A percentile compares a stretch with the other conserved stretches of the same genome.
Conservation (phyloP, 2,329 filamentous ascomycete genomes). For the Knufia fluminis region DNA sequence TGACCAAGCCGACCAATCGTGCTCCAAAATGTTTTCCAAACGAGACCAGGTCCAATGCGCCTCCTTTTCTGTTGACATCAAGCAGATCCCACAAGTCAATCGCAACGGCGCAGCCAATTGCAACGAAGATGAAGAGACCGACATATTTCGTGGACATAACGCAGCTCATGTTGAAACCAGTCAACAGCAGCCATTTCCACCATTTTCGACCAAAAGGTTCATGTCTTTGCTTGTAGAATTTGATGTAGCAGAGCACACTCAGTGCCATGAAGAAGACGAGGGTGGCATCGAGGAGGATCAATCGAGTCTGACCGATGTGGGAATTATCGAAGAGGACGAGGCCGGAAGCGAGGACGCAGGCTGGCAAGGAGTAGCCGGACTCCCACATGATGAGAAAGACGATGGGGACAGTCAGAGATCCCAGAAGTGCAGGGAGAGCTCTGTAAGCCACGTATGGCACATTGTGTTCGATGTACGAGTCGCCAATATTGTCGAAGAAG, state of each 20-base stretch:
- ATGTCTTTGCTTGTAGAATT: conserved; percentile 94
- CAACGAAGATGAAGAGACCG: conserved; percentile 91
- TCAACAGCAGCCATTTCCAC: conserved; percentile 99
- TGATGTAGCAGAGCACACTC: conserved; percentile 87
- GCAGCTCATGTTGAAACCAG: conserved; percentile 87
- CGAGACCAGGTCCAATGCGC: conserved; percentile 65
- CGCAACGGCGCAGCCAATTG: conserved; percentile 83
- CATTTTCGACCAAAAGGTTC: conserved; percentile 86
- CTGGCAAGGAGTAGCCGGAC: conserved; percentile 91
- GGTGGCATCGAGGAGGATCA: conserved; percentile 91
- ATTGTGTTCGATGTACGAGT: conserved; percentile 94
- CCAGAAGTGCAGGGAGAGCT: conserved; percentile 82
- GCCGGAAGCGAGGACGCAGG: conserved; percentile 75
- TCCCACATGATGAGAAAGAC: conserved; percentile 99
- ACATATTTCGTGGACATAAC: conserved; percentile 99
- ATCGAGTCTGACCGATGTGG: conserved; percentile 88
- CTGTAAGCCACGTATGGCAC: conserved; percentile 96
- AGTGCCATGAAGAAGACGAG: conserved; percentile 93
- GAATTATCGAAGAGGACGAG: conserved; percentile 94
- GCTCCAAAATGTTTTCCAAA: conserved; percentile 88
- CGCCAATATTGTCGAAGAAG: conserved; percentile 97
- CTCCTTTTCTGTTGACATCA: conserved; percentile 74
- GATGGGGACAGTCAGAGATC: conserved; percentile 85
- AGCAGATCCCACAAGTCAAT: conserved; percentile 95
- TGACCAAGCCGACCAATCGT: conserved; percentile 72